phyloP scores from a whole-genome alignment of 2,329 filamentous ascomycete species.

The Dactylonectria estremocensis region DNA sequence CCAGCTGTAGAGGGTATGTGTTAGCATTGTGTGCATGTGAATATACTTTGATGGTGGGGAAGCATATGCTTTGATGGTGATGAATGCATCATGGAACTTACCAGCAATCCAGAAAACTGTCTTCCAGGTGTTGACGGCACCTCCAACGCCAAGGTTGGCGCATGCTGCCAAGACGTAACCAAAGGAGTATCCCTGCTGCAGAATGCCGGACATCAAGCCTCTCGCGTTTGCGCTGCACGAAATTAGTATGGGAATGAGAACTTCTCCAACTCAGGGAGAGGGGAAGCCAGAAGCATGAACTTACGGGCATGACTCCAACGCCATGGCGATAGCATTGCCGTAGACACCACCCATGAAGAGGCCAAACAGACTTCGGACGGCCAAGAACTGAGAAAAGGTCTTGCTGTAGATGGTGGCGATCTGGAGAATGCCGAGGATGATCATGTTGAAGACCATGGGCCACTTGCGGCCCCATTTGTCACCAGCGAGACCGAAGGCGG shows the following conservation, averaged over 20 bases:
- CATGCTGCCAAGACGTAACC: constrained; percentile 86
- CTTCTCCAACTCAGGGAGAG: constrained; percentile 37
- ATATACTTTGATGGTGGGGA: not conserved
- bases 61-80: not conserved
- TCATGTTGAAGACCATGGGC: constrained; percentile 87
- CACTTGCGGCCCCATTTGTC: constrained; percentile 88
- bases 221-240: constrained; percentile 71
- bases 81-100: constrained; percentile 35
- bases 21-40: not conserved
- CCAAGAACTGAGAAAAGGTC: constrained; percentile 83
- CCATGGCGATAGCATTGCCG: constrained; percentile 84
- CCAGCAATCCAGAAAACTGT: constrained; percentile 80
- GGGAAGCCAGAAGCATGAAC: constrained; percentile 45
- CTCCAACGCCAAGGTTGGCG: constrained; percentile 81
- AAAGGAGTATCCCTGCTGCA: constrained; percentile 86
- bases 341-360: constrained; percentile 88
- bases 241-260: constrained; percentile 40
- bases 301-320: constrained; percentile 79
- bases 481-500: constrained; percentile 81
- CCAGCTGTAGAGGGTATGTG: constrained; percentile 60
- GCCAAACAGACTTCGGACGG: constrained; percentile 80
- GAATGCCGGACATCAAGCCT: constrained; percentile 85
- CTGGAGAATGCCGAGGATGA: constrained; percentile 76
- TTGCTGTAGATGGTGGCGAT: constrained; percentile 83
- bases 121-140: constrained; percentile 77